A percentile compares a stretch with the other conserved stretches of the same genome.
Conservation (phyloP, 148 eudicot species). For the Rhododendron ovatum region DNA sequence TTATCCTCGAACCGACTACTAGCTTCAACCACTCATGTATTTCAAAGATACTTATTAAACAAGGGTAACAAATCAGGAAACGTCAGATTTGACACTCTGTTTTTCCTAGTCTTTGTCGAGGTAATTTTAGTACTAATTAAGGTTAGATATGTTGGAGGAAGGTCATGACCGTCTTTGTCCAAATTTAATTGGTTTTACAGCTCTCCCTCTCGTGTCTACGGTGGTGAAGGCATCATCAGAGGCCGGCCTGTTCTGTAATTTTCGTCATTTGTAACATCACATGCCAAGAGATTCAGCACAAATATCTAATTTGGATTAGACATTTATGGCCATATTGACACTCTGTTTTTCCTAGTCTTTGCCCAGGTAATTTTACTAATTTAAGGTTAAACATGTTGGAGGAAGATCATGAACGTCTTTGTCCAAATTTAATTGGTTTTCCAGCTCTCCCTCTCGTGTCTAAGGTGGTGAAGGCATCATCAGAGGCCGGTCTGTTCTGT, state of each 20-base stretch:
- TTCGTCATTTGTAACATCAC: background rate
- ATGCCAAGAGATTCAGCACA: background rate
- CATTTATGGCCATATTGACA: background rate
- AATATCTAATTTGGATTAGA: no score
- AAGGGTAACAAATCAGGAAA: background rate
- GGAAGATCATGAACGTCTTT: background rate
- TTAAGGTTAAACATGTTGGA: background rate
- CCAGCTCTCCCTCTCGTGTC: background rate
- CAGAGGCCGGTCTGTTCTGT: background rate
- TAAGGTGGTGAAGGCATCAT: constrained; percentile 5
- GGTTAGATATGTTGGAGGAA: background rate
- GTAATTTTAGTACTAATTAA: background rate
- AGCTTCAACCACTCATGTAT: no score
- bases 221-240: constrained; percentile 8
- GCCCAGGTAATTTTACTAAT: background rate
- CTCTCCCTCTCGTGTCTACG: background rate
- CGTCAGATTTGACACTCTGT: background rate
- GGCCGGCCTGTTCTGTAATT: background rate
- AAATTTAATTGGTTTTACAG: no score
- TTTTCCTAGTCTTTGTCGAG: background rate
- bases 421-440: background rate
- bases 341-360: background rate
- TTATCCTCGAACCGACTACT: no score
- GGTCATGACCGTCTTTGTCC: background rate
- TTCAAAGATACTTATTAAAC: background rate